These are phyloP conservation scores for Syncephalastrum monosporum DNA, from an alignment of 371 early-diverging fungal genomes.

Conservation along the genomic window DNA sequence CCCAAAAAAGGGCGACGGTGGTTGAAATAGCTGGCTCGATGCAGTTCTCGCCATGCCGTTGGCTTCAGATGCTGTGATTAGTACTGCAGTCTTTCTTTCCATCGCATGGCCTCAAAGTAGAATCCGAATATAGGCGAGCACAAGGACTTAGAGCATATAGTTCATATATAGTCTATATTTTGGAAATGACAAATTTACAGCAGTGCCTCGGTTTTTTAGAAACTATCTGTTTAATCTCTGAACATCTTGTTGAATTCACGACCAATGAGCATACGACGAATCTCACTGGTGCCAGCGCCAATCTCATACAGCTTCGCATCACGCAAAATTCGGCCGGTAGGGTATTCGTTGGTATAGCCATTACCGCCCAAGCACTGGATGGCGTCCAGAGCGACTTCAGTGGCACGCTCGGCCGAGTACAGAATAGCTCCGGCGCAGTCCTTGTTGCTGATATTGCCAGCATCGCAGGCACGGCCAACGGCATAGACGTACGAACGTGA, in stretches of 20 bases:
- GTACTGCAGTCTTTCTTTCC: too few relatives aligned
- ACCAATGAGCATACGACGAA: constrained; percentile 96
- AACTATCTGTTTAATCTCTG: constrained; percentile 18
- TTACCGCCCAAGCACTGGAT: constrained; percentile 96
- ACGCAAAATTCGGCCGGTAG: constrained; percentile 89
- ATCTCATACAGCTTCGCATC: constrained; percentile 98
- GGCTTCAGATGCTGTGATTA: too few relatives aligned
- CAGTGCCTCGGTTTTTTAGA: background rate
- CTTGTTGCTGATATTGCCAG: constrained; percentile 75
- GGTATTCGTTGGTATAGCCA: constrained; percentile 95
- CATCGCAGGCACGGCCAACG: constrained; percentile 87
- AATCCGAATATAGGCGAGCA: too few relatives aligned
- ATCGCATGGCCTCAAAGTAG: too few relatives aligned
- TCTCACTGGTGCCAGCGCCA: constrained; percentile 97
- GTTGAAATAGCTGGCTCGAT: too few relatives aligned
- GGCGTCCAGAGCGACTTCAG: constrained; percentile 92
- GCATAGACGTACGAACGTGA: constrained; percentile 92
- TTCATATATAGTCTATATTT: too few relatives aligned
- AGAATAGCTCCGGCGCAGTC: constrained; percentile 97
- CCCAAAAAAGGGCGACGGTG: too few relatives aligned
- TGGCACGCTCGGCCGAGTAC: constrained; percentile 95
- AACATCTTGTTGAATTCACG: constrained; percentile 68
- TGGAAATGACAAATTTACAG: background rate
- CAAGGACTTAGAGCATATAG: too few relatives aligned
- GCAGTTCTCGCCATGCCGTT: too few relatives aligned